Base-by-base conservation (phyloP, 2,329 filamentous ascomycete genomes). In the Aspergillus aculeatinus region DNA sequence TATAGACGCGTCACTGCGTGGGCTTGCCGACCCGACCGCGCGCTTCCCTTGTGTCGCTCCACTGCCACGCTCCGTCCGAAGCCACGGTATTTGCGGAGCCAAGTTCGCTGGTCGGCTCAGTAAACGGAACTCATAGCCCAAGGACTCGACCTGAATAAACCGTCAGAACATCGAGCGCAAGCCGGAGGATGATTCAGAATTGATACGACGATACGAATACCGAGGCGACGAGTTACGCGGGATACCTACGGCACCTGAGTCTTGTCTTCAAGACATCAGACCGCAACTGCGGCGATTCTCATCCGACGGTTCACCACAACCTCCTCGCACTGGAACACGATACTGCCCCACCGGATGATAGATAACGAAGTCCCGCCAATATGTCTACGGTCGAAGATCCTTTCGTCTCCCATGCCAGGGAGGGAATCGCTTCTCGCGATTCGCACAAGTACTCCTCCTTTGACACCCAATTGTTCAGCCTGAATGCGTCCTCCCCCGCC, bases 401-500 rank as follows among this genome's bases (percentile, higher is more conserved):
- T 49, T 89, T 89, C 70, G 75, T 86, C 60, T 77, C 81, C 60
- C 77, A 68, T 65, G 75, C 80, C 5, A 74, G 80, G 25, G 78
- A 77, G 47, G 67, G 65, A 49, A 70, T 79, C 27, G 74, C 74
- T 33, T 81, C 74, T 53, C 73, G 71, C 53, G 75, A 77, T 59
- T 64, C 81, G 53, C 86, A 93, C 65, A 88, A 92, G 66, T 95
- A 91, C 76, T 92, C 91, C 58, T 85, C 87, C 64, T 96, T 96
- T 73, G 92, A 96, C 75, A 86, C 86, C 52, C 87, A 94, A 55
- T 80, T 91, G 29, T 93, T 96, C 74, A 88, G 88, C 42, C 81
- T 94, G 23, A 90, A 90, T 66, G 85, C 91, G n/a, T 82, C 90
- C 29, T 96, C 94, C 0, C 92, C 94, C 10, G 86, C 87, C 58